Conservation (phyloP, 805 yeast genomes). For the Saturnispora hagleri region DNA sequence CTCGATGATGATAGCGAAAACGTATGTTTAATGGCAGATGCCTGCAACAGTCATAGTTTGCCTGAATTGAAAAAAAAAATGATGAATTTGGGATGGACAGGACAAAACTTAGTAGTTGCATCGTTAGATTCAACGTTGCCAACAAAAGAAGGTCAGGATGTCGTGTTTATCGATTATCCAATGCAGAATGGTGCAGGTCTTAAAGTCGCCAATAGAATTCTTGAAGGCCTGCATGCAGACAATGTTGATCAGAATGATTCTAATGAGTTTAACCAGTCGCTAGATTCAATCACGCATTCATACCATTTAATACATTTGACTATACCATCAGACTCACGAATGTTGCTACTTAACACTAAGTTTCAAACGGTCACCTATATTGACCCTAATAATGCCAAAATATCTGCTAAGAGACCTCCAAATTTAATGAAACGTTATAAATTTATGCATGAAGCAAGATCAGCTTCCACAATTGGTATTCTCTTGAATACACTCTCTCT, state of each 20-base stretch:
- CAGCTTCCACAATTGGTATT: slow-evolving; percentile 88
- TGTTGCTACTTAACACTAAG: slow-evolving; percentile 65
- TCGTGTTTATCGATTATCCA: slow-evolving; percentile 20
- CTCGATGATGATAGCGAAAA: slow-evolving; percentile 34
- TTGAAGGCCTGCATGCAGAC: slow-evolving; percentile 21
- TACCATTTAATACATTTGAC: slow-evolving; percentile 63
- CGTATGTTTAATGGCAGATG: slow-evolving; percentile 64
- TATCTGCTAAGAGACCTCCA: slow-evolving; percentile 57
- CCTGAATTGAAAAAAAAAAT: slow-evolving; percentile 30
- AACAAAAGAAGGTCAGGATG: slow-evolving; percentile 14
- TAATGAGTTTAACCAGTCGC: slow-evolving; percentile 22
- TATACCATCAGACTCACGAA: slow-evolving; percentile 67
- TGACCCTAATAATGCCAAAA: slow-evolving; percentile 31
- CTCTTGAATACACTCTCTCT: slow-evolving; percentile 84
- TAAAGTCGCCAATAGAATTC: slow-evolving; percentile 26
- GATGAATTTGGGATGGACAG: slow-evolving; percentile 8
- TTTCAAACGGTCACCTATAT: slow-evolving; percentile 46
- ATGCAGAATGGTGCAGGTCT: slow-evolving; percentile 2
- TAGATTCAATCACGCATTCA: slow-evolving; percentile 29
- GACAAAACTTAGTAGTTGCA: slow-evolving; percentile 28
- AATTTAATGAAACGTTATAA: slow-evolving; percentile 77
- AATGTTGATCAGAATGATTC: slow-evolving; percentile 7
- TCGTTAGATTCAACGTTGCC: slow-evolving; percentile 27
- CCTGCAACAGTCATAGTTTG: slow-evolving; percentile 50
- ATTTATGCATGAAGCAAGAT: slow-evolving; percentile 78